Evolutionary conservation across 208 protist species (phyloP).

Genomic region (Leishmania guyanensis): DNA sequence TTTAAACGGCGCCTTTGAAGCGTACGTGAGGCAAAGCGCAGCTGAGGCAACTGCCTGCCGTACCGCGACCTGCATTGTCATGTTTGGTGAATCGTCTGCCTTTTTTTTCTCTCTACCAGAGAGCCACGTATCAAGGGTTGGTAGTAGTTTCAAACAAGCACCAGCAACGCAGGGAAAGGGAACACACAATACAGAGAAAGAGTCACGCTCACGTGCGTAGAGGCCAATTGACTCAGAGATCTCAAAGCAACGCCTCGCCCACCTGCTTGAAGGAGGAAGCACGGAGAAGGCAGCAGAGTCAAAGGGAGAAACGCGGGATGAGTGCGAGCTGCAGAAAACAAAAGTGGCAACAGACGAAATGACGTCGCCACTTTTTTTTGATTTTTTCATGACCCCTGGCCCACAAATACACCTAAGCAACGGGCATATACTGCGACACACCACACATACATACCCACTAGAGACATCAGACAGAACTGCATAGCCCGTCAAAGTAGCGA

Average conservation of each 20-base stretch:
- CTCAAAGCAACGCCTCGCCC: slow-evolving; percentile 6
- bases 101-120: neutral
- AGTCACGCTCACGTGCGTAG: neutral
- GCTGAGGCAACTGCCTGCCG: neutral
- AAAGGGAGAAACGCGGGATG: neutral
- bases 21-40: neutral
- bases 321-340: neutral
- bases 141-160: neutral
- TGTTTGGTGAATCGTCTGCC: neutral
- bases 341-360: too few relatives aligned
- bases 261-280: neutral
- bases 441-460: neutral
- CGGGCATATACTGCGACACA: neutral
- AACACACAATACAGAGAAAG: neutral
- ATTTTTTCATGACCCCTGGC: neutral
- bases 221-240: neutral
- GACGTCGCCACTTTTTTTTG: neutral
- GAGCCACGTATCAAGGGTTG: neutral
- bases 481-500: neutral
- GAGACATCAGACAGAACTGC: neutral
- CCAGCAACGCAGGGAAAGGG: slow-evolving; percentile 8
- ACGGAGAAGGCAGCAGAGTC: neutral
- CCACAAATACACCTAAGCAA: neutral
- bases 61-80: neutral
- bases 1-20: neutral